Conservation (phyloP, 306 rosid species). For the Vigna trinervia region DNA sequence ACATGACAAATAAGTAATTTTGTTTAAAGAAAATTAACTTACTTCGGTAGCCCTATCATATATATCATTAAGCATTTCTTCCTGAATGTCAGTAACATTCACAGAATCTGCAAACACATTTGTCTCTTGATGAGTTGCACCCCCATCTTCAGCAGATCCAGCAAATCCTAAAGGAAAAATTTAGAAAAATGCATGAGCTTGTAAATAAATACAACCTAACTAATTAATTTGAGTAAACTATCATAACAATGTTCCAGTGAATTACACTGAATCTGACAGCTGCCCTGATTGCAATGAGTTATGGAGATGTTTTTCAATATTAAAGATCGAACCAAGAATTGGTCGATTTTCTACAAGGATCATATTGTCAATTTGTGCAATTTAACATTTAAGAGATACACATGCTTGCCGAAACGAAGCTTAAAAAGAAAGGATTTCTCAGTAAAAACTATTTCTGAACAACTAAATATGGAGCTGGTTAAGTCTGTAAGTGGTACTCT, state of each 20-base stretch:
- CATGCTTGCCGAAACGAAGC: background rate
- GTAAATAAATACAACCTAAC: conserved; percentile 39
- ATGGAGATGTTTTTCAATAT: conserved; percentile 5
- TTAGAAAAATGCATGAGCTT: background rate
- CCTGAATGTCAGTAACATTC: background rate
- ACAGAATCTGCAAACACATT: background rate
- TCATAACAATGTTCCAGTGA: background rate
- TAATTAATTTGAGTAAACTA: conserved; percentile 40
- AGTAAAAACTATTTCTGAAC: conserved; percentile 5
- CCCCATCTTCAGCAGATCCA: background rate
- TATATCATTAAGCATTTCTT: conserved; percentile 65
- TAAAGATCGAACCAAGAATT: conserved; percentile 1
- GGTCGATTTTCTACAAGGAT: conserved; percentile 3
- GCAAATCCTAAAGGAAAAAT: background rate
- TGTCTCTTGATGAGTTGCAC: conserved; percentile 1
- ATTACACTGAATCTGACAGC: conserved; percentile 4
- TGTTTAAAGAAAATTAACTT: conserved; percentile 48
- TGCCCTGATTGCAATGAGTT: conserved; percentile 6
- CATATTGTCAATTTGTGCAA: conserved; percentile 24
- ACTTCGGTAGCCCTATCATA: conserved; percentile 67
- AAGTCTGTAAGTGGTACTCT: background rate
- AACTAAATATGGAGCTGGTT: conserved; percentile 8
- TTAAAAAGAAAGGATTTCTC: background rate
- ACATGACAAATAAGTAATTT: conserved; percentile 21
- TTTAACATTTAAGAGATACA: conserved; percentile 2